Conservation (phyloP, 768 basidiomycete species). For the Exidia glandulosa region DNA sequence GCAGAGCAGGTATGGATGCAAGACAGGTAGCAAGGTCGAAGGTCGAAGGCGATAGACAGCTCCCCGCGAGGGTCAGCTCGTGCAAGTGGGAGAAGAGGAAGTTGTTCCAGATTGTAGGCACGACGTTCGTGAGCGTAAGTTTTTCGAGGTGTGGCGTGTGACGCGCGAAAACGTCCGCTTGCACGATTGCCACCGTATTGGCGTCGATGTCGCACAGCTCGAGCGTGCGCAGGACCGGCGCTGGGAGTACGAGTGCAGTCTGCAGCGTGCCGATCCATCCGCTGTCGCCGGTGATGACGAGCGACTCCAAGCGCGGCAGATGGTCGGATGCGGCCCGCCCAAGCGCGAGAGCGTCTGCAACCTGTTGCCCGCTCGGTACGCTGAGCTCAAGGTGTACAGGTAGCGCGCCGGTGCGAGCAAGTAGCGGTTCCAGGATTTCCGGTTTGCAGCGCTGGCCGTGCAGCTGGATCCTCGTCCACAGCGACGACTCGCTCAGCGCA, state of each 20-base stretch:
- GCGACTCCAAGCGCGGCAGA: neutral
- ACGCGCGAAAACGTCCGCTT: neutral
- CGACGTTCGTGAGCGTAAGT: neutral
- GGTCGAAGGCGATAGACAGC: neutral
- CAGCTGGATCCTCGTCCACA: neutral
- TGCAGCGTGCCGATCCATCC: neutral
- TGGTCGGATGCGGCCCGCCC: neutral
- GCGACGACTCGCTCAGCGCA: neutral
- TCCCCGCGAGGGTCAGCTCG: neutral
- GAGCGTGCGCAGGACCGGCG: neutral
- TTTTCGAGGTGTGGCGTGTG: neutral
- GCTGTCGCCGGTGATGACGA: neutral
- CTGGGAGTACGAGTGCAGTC: neutral
- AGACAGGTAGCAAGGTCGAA: neutral
- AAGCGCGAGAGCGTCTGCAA: neutral
- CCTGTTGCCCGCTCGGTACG: neutral
- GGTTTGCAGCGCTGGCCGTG: neutral
- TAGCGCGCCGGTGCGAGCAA: neutral
- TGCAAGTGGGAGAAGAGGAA: neutral
- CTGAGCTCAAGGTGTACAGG: neutral
- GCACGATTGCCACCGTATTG: neutral
- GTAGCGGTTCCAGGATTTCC: neutral
- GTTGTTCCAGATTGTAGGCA: neutral
- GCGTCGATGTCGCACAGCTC: neutral
- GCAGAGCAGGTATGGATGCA: neutral